These are phyloP conservation scores for Penicillium sp. DNA, from an alignment of 2,329 filamentous ascomycete species.

Conservation along the genomic window DNA sequence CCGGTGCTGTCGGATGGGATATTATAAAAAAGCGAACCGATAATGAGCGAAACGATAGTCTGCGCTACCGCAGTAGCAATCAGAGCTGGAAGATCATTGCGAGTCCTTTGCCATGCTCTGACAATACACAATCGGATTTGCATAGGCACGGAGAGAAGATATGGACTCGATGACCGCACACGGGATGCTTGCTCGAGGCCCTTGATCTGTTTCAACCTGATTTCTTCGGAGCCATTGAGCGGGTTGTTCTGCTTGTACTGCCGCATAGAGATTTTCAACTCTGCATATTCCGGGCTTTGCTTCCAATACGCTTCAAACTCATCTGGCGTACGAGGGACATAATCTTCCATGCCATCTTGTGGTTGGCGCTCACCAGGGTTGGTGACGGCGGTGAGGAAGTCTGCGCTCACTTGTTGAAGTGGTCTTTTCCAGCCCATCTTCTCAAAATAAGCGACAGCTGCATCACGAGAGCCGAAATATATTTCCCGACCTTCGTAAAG, in stretches of 20 bases:
- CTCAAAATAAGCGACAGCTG: conserved; percentile 65
- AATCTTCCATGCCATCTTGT: conserved; percentile 57
- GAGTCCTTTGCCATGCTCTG: conserved; percentile 67
- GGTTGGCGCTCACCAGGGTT: conserved; percentile 59
- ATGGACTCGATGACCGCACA: conserved; percentile 53
- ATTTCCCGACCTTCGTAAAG: conserved; percentile 75
- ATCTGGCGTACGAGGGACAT: conserved; percentile 63
- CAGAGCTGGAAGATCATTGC: not conserved
- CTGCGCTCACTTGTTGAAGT: conserved; percentile 63
- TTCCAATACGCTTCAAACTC: conserved; percentile 59
- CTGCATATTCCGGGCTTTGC: conserved; percentile 28
- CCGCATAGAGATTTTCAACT: conserved; percentile 33
- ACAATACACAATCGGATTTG: conserved; percentile 74
- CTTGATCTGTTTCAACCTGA: conserved; percentile 28
- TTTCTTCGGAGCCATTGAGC: conserved; percentile 17
- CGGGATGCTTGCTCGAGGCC: conserved; percentile 30
- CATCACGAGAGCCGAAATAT: conserved; percentile 63
- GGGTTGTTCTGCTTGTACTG: conserved; percentile 32
- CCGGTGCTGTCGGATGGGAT: conserved; percentile 59
- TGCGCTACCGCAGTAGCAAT: not conserved
- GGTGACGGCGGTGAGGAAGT: conserved; percentile 68
- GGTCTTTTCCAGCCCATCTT: conserved; percentile 67
- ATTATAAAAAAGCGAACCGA: conserved; percentile 63
- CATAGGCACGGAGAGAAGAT: conserved; percentile 70
- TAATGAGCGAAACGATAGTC: not conserved